Evolutionary conservation across 2,329 filamentous ascomycete species (phyloP), one percentile per base, ranked within the genome.

Genomic region (Neonectria hederae): DNA sequence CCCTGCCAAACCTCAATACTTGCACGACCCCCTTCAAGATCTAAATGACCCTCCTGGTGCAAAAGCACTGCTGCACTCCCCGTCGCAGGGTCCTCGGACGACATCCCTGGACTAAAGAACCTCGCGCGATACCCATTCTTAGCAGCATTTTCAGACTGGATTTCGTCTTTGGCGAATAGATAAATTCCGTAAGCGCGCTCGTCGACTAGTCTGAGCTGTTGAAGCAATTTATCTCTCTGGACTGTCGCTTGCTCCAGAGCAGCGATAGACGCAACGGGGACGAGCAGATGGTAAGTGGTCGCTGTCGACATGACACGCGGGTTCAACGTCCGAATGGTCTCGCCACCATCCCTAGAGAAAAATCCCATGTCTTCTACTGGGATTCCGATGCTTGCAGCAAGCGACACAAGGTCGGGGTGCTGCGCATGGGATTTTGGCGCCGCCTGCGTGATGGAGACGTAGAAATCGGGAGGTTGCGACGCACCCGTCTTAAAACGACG

Each of bases 51-150:
- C 24, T 63, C 38, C 4, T 62, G n/a, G 5, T 64, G 43, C 3
- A 72, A n/a, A 26, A 70, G 67, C 9, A 40, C 64, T 1, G 70
- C 70, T 10, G 70, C 70, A 48, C 70, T 71, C 4, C 70, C 70
- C 1, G 70, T 72, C 8, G 69, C 70, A 5, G 70, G 64, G 32
- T 72, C 70, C 38, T 72, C 70, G 17, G 62, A 54, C 4, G 65
- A 62, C 67, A 72, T 72, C 11, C 67, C 67, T 0, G 67, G 70
- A 46, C 64, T 71, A 52, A 71, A 72, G 61, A 71, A 72, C 13
- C 70, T 55, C 4, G 69, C 70, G 21, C 65, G 58, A 43, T 69
- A 70, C 8, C 19, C 55, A 32, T 62, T 38, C 21, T n/a, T 5
- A 1, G 9, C 5, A 7, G 14, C 4, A 11, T 54, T 6, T n/a